These are phyloP conservation scores for Neurospora sp. DNA, from an alignment of 495 filamentous ascomycete genomes.

Conservation along the genomic window DNA sequence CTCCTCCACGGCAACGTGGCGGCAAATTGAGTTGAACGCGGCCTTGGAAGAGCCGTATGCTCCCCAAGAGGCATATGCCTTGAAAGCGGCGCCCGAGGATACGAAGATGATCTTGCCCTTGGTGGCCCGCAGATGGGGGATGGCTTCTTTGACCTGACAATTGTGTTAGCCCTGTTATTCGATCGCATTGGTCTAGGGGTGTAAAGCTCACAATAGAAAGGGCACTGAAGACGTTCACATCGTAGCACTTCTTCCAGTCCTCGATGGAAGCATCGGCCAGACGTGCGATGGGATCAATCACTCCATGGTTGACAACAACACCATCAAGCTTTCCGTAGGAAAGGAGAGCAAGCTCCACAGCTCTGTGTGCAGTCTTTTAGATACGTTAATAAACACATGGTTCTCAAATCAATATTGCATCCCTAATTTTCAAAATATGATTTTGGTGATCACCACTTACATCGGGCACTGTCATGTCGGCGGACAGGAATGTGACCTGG, in stretches of 20 bases:
- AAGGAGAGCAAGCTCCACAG: conserved; percentile 51
- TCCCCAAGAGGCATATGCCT: conserved; percentile 63
- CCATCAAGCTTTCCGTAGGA: conserved; percentile 68
- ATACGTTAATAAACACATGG: background rate
- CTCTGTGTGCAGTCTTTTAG: conserved; percentile 44
- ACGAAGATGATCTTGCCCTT: conserved; percentile 64
- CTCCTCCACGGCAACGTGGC: conserved; percentile 70
- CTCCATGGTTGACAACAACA: conserved; percentile 80
- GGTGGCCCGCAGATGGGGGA: conserved; percentile 59
- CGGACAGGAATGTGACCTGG: conserved; percentile 61
- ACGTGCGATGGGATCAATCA: conserved; percentile 65
- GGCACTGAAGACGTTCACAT: conserved; percentile 75
- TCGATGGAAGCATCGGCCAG: conserved; percentile 52
- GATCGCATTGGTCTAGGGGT: background rate
- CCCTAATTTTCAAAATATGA: background rate
- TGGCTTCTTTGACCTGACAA: conserved; percentile 56
- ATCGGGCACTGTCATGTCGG: conserved; percentile 61
- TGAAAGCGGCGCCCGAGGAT: conserved; percentile 63
- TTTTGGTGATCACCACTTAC: conserved; percentile 17
- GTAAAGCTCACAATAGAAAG: conserved; percentile 57
- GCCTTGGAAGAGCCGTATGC: conserved; percentile 81
- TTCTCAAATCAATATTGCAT: background rate
- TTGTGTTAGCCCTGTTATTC: conserved; percentile 3
- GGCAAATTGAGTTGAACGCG: conserved; percentile 70
- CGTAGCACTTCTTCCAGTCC: conserved; percentile 67